Conservation (phyloP, 2,329 filamentous ascomycete genomes). For the Zymoseptoria ardabiliae region DNA sequence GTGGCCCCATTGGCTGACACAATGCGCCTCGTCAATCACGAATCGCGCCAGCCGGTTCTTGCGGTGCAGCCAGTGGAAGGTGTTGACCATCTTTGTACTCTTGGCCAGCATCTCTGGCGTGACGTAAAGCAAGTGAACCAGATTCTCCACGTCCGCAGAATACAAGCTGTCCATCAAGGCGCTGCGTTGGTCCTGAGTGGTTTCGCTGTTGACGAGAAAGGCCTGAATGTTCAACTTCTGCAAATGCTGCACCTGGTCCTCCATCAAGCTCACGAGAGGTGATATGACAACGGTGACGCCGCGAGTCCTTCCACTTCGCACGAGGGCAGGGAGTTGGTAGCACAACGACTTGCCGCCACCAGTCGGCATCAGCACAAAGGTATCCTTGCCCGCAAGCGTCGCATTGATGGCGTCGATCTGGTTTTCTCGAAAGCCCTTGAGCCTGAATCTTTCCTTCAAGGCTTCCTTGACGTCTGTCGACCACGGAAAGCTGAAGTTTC, state of each 20-base stretch:
- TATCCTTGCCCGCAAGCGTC: constrained; percentile 77
- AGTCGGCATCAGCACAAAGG: constrained; percentile 95
- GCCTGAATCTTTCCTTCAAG: constrained; percentile 75
- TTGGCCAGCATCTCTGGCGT: constrained; percentile 96
- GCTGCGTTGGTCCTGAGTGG: constrained; percentile 53
- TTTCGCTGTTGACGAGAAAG: constrained; percentile 73
- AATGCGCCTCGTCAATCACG: constrained; percentile 98
- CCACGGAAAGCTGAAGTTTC: constrained; percentile 55
- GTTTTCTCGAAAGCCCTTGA: constrained; percentile 80
- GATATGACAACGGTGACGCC: constrained; percentile 95
- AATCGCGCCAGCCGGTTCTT: constrained; percentile 73
- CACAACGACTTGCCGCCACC: constrained; percentile 95
- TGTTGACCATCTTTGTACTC: constrained; percentile 60
- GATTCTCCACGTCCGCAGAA: constrained; percentile 60
- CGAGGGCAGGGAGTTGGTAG: constrained; percentile 86
- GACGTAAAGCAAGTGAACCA: constrained; percentile 82
- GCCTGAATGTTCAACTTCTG: constrained; percentile 69
- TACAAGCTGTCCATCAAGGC: constrained; percentile 60
- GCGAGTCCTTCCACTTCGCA: constrained; percentile 69
- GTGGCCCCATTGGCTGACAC: constrained; percentile 98
- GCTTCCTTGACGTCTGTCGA: constrained; percentile 74
- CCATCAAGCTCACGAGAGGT: constrained; percentile 89
- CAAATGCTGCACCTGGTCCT: constrained; percentile 87
- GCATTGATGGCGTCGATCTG: constrained; percentile 95
- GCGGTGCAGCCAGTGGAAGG: constrained; percentile 60